phyloP scores from a whole-genome alignment of 2,329 filamentous ascomycete species.

The Nothophoma quercina region DNA sequence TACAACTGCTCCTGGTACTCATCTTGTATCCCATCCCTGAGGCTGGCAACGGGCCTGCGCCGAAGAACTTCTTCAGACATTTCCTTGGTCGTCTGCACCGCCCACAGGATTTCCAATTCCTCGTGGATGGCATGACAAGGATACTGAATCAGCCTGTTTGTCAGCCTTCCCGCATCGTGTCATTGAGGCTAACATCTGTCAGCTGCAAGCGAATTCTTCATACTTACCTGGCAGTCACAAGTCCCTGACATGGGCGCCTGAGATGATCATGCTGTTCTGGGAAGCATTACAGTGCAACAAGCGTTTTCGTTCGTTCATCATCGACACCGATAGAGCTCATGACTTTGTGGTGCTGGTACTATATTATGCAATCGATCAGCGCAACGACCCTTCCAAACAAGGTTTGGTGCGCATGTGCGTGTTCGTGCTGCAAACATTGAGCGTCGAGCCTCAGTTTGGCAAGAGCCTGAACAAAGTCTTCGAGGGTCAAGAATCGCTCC shows the following conservation, averaged over 20 bases:
- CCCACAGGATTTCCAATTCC: slow-evolving; percentile 96
- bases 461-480: slow-evolving; percentile 89
- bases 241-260: slow-evolving; percentile 84
- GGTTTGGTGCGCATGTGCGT: slow-evolving; percentile 95
- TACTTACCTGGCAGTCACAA: slow-evolving; percentile 87
- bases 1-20: slow-evolving; percentile 87
- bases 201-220: slow-evolving; percentile 83
- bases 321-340: slow-evolving; percentile 90
- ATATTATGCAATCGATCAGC: slow-evolving; percentile 92
- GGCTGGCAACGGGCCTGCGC: slow-evolving; percentile 66
- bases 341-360: slow-evolving; percentile 91
- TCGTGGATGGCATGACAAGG: slow-evolving; percentile 91
- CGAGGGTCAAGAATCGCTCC: slow-evolving; percentile 86
- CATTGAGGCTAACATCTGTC: slow-evolving; percentile 28
- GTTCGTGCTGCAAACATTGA: slow-evolving; percentile 94
- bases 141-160: slow-evolving; percentile 84
- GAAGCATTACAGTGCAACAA: slow-evolving; percentile 98
- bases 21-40: slow-evolving; percentile 90
- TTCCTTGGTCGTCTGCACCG: slow-evolving; percentile 90
- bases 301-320: slow-evolving; percentile 93
- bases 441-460: slow-evolving; percentile 90
- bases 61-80: slow-evolving; percentile 93
- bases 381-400: slow-evolving; percentile 84
- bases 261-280: slow-evolving; percentile 98
- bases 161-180: not conserved